These are phyloP conservation scores for Vaucheria bursata DNA, from an alignment of 352 stramenopile genomes.

Conservation along the genomic window DNA sequence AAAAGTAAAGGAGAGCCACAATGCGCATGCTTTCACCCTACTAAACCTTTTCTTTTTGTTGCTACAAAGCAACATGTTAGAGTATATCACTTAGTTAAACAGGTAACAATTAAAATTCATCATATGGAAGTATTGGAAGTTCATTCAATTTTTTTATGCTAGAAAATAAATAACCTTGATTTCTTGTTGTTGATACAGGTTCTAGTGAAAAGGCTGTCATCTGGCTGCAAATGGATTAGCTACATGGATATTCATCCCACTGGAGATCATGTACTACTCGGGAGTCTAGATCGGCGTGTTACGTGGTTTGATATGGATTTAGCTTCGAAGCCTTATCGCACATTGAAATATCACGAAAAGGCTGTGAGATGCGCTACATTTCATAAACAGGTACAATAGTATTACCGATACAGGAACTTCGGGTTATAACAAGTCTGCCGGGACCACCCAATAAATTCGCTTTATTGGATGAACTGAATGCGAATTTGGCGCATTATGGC, in stretches of 20 bases:
- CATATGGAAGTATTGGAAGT: neutral
- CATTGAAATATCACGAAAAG: conserved; percentile 74
- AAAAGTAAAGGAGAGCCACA: conserved; percentile 69
- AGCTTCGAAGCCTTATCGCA: conserved; percentile 90
- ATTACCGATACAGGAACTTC: neutral
- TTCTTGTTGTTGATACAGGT: conserved; percentile 78
- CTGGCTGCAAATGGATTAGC: conserved; percentile 96
- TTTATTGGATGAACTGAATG: neutral
- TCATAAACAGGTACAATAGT: neutral
- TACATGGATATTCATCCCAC: conserved; percentile 93
- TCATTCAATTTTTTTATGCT: neutral
- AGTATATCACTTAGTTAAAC: conserved; percentile 98
- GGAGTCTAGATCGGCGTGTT: conserved; percentile 91
- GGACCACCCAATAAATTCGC: neutral
- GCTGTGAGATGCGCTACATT: conserved; percentile 18
- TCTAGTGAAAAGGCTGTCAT: conserved; percentile 93
- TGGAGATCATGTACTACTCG: conserved; percentile 96
- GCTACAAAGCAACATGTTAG: conserved; percentile 95
- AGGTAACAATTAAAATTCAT: conserved; percentile 52
- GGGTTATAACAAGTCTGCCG: neutral
- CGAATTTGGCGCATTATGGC: neutral
- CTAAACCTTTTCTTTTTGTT: conserved; percentile 98
- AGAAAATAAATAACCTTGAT: conserved; percentile 41
- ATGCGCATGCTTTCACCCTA: conserved; percentile 91
- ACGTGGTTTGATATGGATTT: conserved; percentile 99